Base-by-base conservation (phyloP, 139 green algal species). In the Tetradesmus obliquus region DNA sequence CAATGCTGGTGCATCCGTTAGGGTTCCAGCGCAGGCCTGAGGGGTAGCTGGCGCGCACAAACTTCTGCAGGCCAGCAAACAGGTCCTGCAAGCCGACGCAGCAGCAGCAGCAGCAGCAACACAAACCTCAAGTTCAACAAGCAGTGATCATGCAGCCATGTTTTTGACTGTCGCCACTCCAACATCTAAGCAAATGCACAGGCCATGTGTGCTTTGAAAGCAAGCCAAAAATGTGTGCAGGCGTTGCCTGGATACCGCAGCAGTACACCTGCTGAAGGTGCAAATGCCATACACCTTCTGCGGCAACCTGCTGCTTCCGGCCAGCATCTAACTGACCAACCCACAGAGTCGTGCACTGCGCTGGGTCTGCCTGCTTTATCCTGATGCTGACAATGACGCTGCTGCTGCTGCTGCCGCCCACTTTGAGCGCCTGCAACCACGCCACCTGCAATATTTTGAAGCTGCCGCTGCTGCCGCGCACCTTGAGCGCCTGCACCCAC, bases 401-500 rank as follows among this genome's bases (percentile, higher is more conserved):
- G 72, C 10, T 19, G 72, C 20, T 81, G 72, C 72, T 81, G 72
- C 72, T 81, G 72, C 17, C 12, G 3, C 4, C 45, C 72, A 0
- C 72, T 7, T 45, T 13, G 72, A 51, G 20, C 19, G 72, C 2
- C 72, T 6, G 72, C 72, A 45, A 6, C 72, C 19, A 53, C 4
- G 5, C 72, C n/a, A 45, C 22, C 72, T 81, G 72, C 19, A 2
- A 6, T 13, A 3, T 45, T 8, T 9, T 45, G 22, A 32, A 1
- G 15, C 22, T 19, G 45, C 15, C 9, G 72, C 72, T 81, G 72
- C 72, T 45, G 72, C 72, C 54, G 22, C 92, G 54, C 87, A 93
- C 94, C 93, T 99, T 99, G 32, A 99, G 15, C 0, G 93, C 93
- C 82, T 96, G 96, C 32, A 97, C 94, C 97, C 97, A 99, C 3